Conservation (phyloP, 257 asterid genomes). For the Penstemon barbatus region DNA sequence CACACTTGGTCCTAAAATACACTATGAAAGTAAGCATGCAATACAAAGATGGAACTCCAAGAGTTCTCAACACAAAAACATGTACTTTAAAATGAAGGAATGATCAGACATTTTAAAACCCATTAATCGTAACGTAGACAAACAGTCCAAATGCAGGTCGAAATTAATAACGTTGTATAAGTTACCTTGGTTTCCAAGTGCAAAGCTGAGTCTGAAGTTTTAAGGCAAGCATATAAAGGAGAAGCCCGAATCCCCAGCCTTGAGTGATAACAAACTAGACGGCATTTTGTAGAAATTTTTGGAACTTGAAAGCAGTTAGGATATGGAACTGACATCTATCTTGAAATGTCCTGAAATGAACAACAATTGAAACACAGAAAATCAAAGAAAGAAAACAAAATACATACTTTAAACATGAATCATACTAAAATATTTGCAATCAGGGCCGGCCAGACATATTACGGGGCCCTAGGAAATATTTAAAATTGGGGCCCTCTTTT, state of each 20-base stretch:
- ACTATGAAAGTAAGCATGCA: background rate
- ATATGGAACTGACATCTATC: conserved; percentile 49
- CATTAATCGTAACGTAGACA: too few relatives aligned
- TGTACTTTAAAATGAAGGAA: background rate
- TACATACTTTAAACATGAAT: too few relatives aligned
- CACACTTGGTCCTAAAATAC: background rate
- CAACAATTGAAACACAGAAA: background rate
- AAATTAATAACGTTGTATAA: background rate
- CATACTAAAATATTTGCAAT: too few relatives aligned
- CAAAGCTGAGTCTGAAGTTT: conserved; percentile 31
- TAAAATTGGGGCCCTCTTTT: too few relatives aligned
- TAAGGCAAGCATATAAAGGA: conserved; percentile 40
- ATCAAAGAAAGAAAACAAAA: background rate
- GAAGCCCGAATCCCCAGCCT: conserved; percentile 24
- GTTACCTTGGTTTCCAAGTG: conserved; percentile 51
- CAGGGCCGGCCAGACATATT: too few relatives aligned
- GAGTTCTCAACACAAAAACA: background rate
- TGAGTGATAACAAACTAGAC: conserved; percentile 20
- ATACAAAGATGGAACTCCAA: background rate
- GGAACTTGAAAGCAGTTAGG: conserved; percentile 43
- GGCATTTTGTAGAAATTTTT: conserved; percentile 29
- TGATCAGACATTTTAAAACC: too few relatives aligned
- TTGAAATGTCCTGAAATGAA: conserved; percentile 21
- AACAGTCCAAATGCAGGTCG: background rate
- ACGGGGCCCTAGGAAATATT: too few relatives aligned